Conservation (phyloP, 2,329 filamentous ascomycete species). For the Fusarium marasasianum region DNA sequence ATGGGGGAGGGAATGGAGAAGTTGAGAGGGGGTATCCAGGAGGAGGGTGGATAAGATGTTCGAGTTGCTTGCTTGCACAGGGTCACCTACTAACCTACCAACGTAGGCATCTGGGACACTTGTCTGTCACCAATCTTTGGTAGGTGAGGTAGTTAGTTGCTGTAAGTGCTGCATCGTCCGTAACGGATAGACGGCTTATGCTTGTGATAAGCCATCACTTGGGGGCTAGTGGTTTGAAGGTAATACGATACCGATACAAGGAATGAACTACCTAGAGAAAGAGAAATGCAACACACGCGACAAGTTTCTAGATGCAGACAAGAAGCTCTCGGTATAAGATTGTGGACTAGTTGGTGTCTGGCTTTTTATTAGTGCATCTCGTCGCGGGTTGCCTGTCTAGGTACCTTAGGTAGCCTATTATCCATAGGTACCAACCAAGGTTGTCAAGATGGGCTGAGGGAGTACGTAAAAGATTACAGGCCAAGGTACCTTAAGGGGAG, state of each 20-base stretch:
- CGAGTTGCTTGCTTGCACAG: neutral
- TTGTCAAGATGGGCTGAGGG: conserved; percentile 8
- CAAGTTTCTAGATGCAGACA: conserved; percentile 4
- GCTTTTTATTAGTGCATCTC: neutral
- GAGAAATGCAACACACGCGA: neutral
- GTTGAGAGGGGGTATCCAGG: neutral
- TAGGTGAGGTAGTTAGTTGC: neutral
- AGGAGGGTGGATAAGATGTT: neutral
- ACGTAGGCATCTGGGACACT: neutral
- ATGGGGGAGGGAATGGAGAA: neutral
- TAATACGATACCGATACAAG: neutral
- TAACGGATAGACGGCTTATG: neutral
- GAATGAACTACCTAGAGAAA: neutral
- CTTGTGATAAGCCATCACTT: neutral
- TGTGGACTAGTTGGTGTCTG: neutral
- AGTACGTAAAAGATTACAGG: conserved; percentile 20
- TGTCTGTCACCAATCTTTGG: neutral
- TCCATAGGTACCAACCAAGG: neutral
- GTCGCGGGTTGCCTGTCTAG: neutral
- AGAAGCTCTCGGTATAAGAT: neutral
- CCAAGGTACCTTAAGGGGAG: neutral
- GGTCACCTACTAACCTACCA: neutral
- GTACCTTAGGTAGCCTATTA: neutral
- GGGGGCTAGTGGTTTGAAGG: neutral
- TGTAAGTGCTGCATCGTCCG: neutral